Base-by-base conservation (phyloP, 2,329 filamentous ascomycete species). In the Pseudogymnoascus sp. region DNA sequence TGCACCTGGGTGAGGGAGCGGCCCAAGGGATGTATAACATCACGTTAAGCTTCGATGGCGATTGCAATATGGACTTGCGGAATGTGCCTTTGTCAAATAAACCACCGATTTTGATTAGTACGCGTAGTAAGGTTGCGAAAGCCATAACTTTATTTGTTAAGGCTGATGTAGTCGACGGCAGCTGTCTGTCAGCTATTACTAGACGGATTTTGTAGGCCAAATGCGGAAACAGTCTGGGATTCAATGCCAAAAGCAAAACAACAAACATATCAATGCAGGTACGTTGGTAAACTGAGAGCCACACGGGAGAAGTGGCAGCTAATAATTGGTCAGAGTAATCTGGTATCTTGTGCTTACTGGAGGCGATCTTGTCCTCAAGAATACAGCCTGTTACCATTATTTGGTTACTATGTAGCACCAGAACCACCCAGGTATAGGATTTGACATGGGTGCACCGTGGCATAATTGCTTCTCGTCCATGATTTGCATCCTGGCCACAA, bases 1-100 rank as follows among this genome's bases (percentile, higher is more conserved):
- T 12, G 12, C 12, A 28, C 12, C 8, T 28, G 41, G 73, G 74
- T 63, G 41, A 28, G 41, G 22, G 22, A 28, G 41, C 22, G 22
- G 41, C 8, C 8, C 22, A 9, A 47, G 6, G 7, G 41, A 47
- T 47, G 14, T 11, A 47, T 47, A 16, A 47, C 22, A 28, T 47
- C 22, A 47, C 25, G 41, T 47, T 28, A 28, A 28, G 22, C 41
- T 28, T 28, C 41, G 22, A 47, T 30, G 22, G 41, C 41, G 41
- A 28, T 20, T 47, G 16, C 22, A 47, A 47, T 47, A 47, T 28
- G 20, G 4, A 3, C 22, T 14, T 11, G 11, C 22, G 7, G 14
- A 47, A 47, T 47, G 41, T 28, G 22, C 6, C 41, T 25, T 4
- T 43, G 39, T 25, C 2, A 43, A 43, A 43, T 25, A 12, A 28